Evolutionary conservation across 768 basidiomycete genomes (phyloP).

Genomic region (Psilocybe sp.): DNA sequence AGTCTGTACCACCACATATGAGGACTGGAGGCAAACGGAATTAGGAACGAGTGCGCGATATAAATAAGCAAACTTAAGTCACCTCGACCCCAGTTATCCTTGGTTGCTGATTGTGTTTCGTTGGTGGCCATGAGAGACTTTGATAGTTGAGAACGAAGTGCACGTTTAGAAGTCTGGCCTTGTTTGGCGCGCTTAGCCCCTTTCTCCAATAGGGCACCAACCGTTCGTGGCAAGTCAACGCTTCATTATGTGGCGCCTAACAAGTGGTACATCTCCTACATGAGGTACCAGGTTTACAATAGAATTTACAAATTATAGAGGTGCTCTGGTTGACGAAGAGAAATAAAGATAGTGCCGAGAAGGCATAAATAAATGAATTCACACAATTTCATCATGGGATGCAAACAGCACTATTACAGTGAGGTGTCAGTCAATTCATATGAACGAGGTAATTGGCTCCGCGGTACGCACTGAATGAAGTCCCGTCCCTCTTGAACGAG

Average conservation of each 20-base stretch:
- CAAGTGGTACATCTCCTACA: too few species aligned
- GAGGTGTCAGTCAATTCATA: constrained; percentile 4
- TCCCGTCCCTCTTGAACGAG: constrained; percentile 41
- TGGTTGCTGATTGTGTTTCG: constrained; percentile 21
- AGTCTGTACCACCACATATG: constrained; percentile 85
- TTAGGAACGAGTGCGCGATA: constrained; percentile 15
- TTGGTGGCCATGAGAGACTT: constrained; percentile 18
- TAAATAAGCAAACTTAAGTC: constrained; percentile 9
- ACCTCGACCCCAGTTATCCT: constrained; percentile 46
- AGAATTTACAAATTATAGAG: too few species aligned
- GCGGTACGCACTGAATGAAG: constrained; percentile 36
- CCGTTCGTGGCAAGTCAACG: background rate
- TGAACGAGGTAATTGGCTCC: constrained; percentile 4
- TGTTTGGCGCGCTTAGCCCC: constrained; percentile 4
- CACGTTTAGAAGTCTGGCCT: constrained; percentile 11
- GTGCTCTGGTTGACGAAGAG: background rate
- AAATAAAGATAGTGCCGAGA: constrained; percentile 3
- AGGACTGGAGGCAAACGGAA: constrained; percentile 48
- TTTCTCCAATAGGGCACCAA: constrained; percentile 20
- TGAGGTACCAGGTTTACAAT: too few species aligned
- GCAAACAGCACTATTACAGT: constrained; percentile 12
- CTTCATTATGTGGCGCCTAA: too few species aligned
- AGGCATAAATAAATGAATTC: constrained; percentile 6
- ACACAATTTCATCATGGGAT: constrained; percentile 12
- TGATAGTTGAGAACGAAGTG: constrained; percentile 15